Conservation (phyloP, 2,329 filamentous ascomycete genomes). For the Simplicillium sp. region DNA sequence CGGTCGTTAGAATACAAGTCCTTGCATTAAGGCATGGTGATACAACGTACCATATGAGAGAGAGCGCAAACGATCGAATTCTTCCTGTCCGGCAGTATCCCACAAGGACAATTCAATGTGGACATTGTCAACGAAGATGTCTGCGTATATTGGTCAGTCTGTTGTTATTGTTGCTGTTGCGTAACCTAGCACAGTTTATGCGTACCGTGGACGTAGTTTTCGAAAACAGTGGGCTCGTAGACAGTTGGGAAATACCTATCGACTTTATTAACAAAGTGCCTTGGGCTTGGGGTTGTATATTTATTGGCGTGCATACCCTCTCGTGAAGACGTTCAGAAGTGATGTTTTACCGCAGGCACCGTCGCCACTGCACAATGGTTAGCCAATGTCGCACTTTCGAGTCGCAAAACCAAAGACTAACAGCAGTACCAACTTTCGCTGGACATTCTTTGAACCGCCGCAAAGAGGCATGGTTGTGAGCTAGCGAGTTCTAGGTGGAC, state of each 20-base stretch:
- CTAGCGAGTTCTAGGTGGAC: not conserved
- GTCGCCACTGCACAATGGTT: constrained; percentile 57
- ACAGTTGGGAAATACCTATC: constrained; percentile 89
- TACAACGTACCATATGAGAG: constrained; percentile 70
- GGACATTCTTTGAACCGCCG: constrained; percentile 72
- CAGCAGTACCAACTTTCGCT: constrained; percentile 94
- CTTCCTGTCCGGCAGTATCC: constrained; percentile 98
- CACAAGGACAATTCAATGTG: constrained; percentile 96
- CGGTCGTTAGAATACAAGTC: not conserved
- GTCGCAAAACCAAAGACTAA: constrained; percentile 25
- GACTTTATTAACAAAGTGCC: constrained; percentile 6
- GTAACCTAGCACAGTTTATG: no score
- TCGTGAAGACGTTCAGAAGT: constrained; percentile 93
- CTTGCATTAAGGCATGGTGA: not conserved
- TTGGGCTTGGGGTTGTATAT: constrained; percentile 1
- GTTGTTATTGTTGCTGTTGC: constrained; percentile 5
- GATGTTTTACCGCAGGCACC: constrained; percentile 97
- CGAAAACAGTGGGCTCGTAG: constrained; percentile 96
- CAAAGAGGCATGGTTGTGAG: constrained; percentile 30
- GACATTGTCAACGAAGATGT: constrained; percentile 95
- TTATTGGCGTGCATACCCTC: constrained; percentile 56
- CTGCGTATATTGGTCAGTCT: constrained; percentile 30
- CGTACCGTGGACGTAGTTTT: constrained; percentile 96
- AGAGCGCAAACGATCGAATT: constrained; percentile 93
- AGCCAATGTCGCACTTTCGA: not conserved